Percentiles rank a stretch among this genome's conserved stretches.
Evolutionary conservation across 306 rosid species (phyloP).

Genomic region (Vicia villosa): DNA sequence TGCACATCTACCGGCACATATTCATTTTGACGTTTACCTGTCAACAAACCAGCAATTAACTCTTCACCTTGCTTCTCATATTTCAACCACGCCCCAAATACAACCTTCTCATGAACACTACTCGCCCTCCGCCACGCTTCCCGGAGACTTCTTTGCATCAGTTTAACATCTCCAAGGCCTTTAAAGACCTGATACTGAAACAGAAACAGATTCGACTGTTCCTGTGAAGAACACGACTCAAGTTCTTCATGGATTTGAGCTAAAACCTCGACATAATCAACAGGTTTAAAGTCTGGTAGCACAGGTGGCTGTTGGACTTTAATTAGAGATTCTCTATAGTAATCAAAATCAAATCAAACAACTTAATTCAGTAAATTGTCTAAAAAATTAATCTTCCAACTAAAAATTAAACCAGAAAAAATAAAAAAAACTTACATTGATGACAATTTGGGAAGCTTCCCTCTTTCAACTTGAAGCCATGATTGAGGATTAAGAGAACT

Average conservation of each 20-base stretch:
- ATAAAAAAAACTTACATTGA: constrained; percentile 60
- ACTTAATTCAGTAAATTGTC: constrained; percentile 34
- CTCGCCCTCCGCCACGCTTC: constrained; percentile 84
- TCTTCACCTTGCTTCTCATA: constrained; percentile 90
- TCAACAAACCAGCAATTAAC: constrained; percentile 65
- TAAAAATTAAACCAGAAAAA: not conserved
- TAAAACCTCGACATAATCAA: constrained; percentile 82
- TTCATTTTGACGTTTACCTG: constrained; percentile 70
- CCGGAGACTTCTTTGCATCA: constrained; percentile 87
- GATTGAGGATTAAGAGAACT: constrained; percentile 85
- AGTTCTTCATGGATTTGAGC: constrained; percentile 98
- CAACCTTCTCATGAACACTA: constrained; percentile 72
- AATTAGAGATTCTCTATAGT: constrained; percentile 79
- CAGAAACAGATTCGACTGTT: constrained; percentile 74
- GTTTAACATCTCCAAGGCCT: constrained; percentile 82
- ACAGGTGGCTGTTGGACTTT: constrained; percentile 81
- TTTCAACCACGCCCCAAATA: constrained; percentile 91
- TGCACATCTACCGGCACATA: constrained; percentile 70
- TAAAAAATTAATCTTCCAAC: not conserved
- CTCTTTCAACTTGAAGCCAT: constrained; percentile 98
- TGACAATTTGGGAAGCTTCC: constrained; percentile 71
- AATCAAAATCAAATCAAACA: constrained; percentile 28
- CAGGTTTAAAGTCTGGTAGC: constrained; percentile 76
- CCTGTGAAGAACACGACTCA: constrained; percentile 70
- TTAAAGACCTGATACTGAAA: constrained; percentile 83